phyloP scores from a whole-genome alignment of 495 filamentous ascomycete genomes.

The Terfezia claveryi region DNA sequence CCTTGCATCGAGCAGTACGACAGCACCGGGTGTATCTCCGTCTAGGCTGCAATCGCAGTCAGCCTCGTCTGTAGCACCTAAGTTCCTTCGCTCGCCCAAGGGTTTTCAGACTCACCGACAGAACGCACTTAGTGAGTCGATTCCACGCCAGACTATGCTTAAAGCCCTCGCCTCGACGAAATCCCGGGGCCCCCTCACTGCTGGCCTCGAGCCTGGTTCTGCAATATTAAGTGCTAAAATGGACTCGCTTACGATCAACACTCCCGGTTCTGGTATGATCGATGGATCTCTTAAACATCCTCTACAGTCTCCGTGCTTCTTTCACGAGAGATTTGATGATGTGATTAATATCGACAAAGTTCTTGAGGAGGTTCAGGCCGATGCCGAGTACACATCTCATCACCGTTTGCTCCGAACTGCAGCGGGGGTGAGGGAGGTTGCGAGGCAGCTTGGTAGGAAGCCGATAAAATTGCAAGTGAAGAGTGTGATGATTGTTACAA shows the following conservation, averaged over 20 bases:
- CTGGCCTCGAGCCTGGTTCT: background rate
- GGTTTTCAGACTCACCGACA: background rate
- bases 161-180: conserved; percentile 51
- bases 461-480: conserved; percentile 47
- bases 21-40: no score
- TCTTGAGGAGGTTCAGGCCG: conserved; percentile 67
- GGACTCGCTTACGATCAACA: conserved; percentile 8
- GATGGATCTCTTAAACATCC: conserved; percentile 31
- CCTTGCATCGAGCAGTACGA: no score
- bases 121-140: background rate
- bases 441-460: conserved; percentile 64
- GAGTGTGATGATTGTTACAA: conserved; percentile 72
- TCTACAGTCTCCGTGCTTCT: conserved; percentile 83
- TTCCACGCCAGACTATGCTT: conserved; percentile 69
- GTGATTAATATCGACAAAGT: conserved; percentile 89
- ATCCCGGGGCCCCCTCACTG: conserved; percentile 28
- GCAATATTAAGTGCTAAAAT: background rate
- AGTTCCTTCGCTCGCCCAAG: background rate
- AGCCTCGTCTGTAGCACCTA: background rate
- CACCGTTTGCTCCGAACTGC: conserved; percentile 85
- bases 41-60: background rate
- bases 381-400: conserved; percentile 78
- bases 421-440: conserved; percentile 80
- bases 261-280: conserved; percentile 23
- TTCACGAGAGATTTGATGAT: conserved; percentile 89